Evolutionary conservation across 768 basidiomycete species (phyloP), one percentile per base, ranked within the genome.

Genomic region (Brasilioporus rufonigricans): DNA sequence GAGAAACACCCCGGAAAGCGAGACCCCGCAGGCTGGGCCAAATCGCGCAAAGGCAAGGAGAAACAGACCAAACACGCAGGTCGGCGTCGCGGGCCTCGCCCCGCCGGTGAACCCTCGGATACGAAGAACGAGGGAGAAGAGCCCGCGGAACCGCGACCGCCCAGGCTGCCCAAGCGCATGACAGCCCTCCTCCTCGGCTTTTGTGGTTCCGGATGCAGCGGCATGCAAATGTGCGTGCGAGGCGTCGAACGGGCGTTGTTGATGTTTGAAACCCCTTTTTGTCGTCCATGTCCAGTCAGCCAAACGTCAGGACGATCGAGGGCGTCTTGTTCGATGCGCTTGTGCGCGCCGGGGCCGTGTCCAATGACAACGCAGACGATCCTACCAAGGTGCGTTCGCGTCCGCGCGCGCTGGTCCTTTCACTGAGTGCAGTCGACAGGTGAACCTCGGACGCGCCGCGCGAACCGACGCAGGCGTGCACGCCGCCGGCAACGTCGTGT

Each of bases 181-280:
- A 87, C 86, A 38, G 94, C 91, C 0, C 69, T 98, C 44, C 73
- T 97, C 48, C 76, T 98, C 26, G 94, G 95, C 3, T 98, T 93
- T 63, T 93, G 91, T 71, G 96, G 96, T 7, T 86, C 91, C 0
- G 93, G 91, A 1, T 97, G 86, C 69, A 87, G 82, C 63, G 96
- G 96, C 23, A 98, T 97, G 91, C 96, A 98, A 75, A 89, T 94
- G 96, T 97, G 66, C 66, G 93, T 80, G n/a, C n/a, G n/a, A n/a
- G n/a, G n/a, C n/a, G n/a, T n/a, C n/a, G n/a, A n/a, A n/a, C n/a
- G n/a, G n/a, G n/a, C n/a, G n/a, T n/a, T n/a, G n/a, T n/a, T n/a
- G n/a, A n/a, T n/a, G n/a, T n/a, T n/a, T n/a, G n/a, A n/a, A n/a
- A n/a, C n/a, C n/a, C n/a, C n/a, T n/a, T 36, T 18, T 5, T 9